phyloP scores from a whole-genome alignment of 129 eudicot species.

The Oenanthe sinensis region DNA sequence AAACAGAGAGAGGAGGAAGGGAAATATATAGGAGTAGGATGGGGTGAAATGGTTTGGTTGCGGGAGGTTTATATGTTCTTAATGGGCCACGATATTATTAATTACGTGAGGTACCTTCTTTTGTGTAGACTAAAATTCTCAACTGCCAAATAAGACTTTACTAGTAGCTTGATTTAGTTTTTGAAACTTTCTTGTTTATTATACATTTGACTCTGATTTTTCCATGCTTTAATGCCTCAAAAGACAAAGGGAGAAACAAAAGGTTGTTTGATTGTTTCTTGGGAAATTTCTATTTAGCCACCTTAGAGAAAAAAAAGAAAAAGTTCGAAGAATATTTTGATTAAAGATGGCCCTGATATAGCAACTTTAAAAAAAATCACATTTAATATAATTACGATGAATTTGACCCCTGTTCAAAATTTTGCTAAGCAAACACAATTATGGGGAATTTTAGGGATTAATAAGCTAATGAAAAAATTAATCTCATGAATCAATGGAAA shows the following conservation, averaged over 20 bases:
- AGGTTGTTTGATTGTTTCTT: neutral
- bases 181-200: neutral
- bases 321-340: neutral
- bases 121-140: neutral
- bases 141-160: slow-evolving; percentile 5
- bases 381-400: too few species aligned
- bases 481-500: too few species aligned
- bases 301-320: neutral
- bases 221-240: neutral
- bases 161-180: neutral
- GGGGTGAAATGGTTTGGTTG: neutral
- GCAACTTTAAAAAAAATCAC: too few species aligned
- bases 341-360: too few species aligned
- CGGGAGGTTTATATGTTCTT: neutral
- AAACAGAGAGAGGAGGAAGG: neutral
- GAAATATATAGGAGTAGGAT: neutral
- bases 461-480: too few species aligned
- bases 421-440: too few species aligned
- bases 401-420: too few species aligned
- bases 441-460: too few species aligned
- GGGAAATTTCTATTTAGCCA: neutral
- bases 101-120: slow-evolving; percentile 12
- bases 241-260: neutral
- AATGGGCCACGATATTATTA: neutral
- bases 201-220: neutral